These are phyloP conservation scores for Cercophora scortea DNA, from an alignment of 495 filamentous ascomycete species.

Conservation along the genomic window DNA sequence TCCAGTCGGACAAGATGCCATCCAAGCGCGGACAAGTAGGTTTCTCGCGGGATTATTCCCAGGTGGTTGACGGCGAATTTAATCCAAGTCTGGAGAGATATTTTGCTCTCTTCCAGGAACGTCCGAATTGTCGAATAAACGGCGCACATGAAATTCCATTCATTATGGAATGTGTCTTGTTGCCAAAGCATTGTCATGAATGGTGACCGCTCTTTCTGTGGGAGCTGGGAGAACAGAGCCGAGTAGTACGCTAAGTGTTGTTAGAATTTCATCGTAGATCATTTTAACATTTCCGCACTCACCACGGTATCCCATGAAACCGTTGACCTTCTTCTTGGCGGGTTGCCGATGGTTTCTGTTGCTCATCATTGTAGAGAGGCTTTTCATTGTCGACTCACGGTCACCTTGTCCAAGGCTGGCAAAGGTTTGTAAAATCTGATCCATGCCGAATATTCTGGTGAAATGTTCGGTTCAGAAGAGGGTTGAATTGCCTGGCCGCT, in stretches of 20 bases:
- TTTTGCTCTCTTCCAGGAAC: slow-evolving; percentile 9
- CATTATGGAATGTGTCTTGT: slow-evolving; percentile 16
- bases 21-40: slow-evolving; percentile 14
- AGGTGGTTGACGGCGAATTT: slow-evolving; percentile 10
- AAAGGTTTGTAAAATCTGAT: slow-evolving; percentile 2
- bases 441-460: not conserved
- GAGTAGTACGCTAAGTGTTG: slow-evolving; percentile 8
- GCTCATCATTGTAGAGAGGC: not conserved
- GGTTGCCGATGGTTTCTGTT: not conserved
- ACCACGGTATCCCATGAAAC: slow-evolving; percentile 12
- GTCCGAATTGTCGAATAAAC: slow-evolving; percentile 17
- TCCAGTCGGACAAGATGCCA: slow-evolving; percentile 12
- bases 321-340: slow-evolving; percentile 13
- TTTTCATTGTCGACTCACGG: not conserved
- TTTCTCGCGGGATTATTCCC: slow-evolving; percentile 14
- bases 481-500: too few relatives aligned
- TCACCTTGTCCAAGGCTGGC: not conserved
- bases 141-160: slow-evolving; percentile 21
- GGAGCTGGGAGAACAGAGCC: slow-evolving; percentile 7
- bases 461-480: too few relatives aligned
- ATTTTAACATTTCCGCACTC: not conserved
- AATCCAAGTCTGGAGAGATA: slow-evolving; percentile 19
- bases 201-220: slow-evolving; percentile 11
- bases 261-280: not conserved
- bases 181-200: slow-evolving; percentile 18